Conservation (phyloP, 2,329 filamentous ascomycete species). For the Hirsutella rhossiliensis region DNA sequence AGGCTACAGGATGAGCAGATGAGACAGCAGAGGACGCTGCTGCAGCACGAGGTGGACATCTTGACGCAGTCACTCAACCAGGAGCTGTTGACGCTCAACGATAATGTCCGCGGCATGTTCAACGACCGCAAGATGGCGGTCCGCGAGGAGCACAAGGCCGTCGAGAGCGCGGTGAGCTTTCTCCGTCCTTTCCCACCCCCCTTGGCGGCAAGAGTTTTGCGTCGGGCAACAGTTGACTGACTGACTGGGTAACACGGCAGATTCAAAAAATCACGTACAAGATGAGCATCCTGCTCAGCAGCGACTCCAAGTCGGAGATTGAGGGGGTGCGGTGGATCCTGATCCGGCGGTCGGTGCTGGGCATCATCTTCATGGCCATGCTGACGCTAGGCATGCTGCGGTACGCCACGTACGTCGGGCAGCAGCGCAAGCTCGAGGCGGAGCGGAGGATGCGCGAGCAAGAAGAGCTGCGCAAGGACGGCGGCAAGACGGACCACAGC, state of each 20-base stretch:
- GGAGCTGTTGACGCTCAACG: slow-evolving; percentile 69
- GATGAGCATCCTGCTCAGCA: slow-evolving; percentile 81
- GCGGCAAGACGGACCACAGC: slow-evolving; percentile 32
- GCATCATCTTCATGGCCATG: slow-evolving; percentile 55
- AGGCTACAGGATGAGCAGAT: slow-evolving; percentile 69
- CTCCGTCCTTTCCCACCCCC: background rate
- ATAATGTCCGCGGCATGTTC: slow-evolving; percentile 91
- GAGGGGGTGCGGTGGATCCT: slow-evolving; percentile 83
- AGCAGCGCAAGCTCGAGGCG: slow-evolving; percentile 35
- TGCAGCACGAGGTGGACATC: slow-evolving; percentile 95
- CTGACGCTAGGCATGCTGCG: slow-evolving; percentile 47
- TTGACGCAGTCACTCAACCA: slow-evolving; percentile 74
- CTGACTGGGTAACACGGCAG: slow-evolving; percentile 20
- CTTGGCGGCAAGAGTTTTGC: too few relatives aligned
- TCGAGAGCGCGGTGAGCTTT: slow-evolving; percentile 61
- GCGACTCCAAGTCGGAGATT: slow-evolving; percentile 83
- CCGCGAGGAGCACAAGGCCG: slow-evolving; percentile 71
- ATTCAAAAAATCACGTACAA: slow-evolving; percentile 95
- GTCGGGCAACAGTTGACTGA: background rate
- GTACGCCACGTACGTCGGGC: slow-evolving; percentile 44
- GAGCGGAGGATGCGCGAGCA: slow-evolving; percentile 30
- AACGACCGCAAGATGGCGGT: slow-evolving; percentile 93
- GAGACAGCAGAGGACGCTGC: slow-evolving; percentile 67
- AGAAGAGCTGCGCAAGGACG: slow-evolving; percentile 28
- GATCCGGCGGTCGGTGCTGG: slow-evolving; percentile 49